These are phyloP conservation scores for Penicillium atrosanguineum DNA, from an alignment of 495 filamentous ascomycete genomes.

Conservation along the genomic window DNA sequence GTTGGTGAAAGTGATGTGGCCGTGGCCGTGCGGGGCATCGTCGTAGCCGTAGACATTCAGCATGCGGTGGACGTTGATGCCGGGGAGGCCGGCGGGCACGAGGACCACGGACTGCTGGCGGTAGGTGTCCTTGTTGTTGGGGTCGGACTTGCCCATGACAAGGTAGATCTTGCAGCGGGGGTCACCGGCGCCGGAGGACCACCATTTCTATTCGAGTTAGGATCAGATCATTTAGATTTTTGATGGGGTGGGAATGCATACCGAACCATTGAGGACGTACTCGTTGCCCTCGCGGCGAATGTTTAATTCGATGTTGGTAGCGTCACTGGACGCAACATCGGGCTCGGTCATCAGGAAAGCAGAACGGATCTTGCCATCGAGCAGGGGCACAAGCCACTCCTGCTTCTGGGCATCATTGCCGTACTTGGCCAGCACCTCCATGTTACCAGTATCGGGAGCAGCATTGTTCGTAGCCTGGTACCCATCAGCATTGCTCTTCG, in stretches of 20 bases:
- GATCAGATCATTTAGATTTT: neutral
- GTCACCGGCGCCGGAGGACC: constrained; percentile 89
- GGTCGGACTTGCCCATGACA: constrained; percentile 84
- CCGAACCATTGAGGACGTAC: constrained; percentile 82
- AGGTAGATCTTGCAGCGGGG: constrained; percentile 87
- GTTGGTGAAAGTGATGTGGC: constrained; percentile 80
- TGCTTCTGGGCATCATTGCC: constrained; percentile 87
- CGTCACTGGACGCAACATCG: constrained; percentile 80
- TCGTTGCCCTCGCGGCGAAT: constrained; percentile 78
- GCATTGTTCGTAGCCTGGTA: constrained; percentile 78
- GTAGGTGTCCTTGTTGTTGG: constrained; percentile 70
- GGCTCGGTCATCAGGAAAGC: constrained; percentile 96
- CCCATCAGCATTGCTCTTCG: neutral
- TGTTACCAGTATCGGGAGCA: constrained; percentile 91
- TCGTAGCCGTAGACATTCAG: constrained; percentile 90
- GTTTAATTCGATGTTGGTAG: constrained; percentile 79
- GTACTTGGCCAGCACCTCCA: constrained; percentile 94
- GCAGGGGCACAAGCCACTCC: constrained; percentile 76
- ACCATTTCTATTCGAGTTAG: constrained; percentile 72
- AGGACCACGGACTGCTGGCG: constrained; percentile 87
- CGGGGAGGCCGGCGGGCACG: constrained; percentile 70
- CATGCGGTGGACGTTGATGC: constrained; percentile 82
- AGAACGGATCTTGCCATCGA: constrained; percentile 82
- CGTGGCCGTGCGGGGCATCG: constrained; percentile 91
- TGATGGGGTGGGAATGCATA: constrained; percentile 33